A percentile compares a stretch with the other conserved stretches of the same genome.
Evolutionary conservation across 805 yeast genomes (phyloP).

Genomic region (Ogataea chonburiensis): DNA sequence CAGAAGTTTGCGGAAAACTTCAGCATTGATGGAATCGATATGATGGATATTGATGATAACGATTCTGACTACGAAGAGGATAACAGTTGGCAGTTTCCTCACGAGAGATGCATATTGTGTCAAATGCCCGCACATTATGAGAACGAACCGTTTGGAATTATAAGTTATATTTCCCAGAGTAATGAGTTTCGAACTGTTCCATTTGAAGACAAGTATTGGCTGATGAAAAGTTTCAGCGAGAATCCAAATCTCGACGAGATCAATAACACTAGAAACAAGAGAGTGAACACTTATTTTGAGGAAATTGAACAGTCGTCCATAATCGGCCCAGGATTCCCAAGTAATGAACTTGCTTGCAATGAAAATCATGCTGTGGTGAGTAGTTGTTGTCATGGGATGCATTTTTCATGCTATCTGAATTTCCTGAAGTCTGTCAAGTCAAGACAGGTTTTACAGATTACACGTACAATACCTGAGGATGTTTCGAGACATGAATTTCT

Average conservation of each 20-base stretch:
- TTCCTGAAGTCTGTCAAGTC: constrained; percentile 55
- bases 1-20: constrained; percentile 64
- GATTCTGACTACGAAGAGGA: constrained; percentile 36
- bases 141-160: constrained; percentile 72
- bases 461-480: constrained; percentile 80
- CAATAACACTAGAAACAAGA: constrained; percentile 14
- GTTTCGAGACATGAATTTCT: constrained; percentile 67
- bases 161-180: constrained; percentile 57
- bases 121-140: constrained; percentile 64
- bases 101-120: constrained; percentile 75
- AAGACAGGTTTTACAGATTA: constrained; percentile 63
- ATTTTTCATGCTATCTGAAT: constrained; percentile 68
- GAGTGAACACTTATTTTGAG: constrained; percentile 39
- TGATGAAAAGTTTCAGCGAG: constrained; percentile 59
- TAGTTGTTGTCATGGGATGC: constrained; percentile 96
- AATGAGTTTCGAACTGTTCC: constrained; percentile 67
- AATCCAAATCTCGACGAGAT: constrained; percentile 38
- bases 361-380: constrained; percentile 51
- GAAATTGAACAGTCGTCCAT: constrained; percentile 39
- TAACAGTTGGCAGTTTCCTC: constrained; percentile 67
- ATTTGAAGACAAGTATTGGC: constrained; percentile 61
- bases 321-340: constrained; percentile 73
- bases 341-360: constrained; percentile 32
- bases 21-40: constrained; percentile 24
- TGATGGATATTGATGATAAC: constrained; percentile 43